Base-by-base conservation (phyloP, 495 filamentous ascomycete species). In the Elasticomyces elasticus region DNA sequence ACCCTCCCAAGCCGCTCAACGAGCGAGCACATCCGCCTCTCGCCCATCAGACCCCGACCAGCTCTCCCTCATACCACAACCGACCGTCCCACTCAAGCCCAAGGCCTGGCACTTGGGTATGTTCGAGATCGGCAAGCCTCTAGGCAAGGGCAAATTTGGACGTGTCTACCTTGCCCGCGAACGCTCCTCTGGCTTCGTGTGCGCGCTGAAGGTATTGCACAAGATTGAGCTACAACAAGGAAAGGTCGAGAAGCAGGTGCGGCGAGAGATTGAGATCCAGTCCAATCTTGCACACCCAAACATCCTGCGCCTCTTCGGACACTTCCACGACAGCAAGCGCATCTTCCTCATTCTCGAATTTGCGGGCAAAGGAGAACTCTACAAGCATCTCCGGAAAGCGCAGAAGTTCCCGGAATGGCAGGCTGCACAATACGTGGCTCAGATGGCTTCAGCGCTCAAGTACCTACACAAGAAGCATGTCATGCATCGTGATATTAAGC, bases 401-500 rank as follows among this genome's bases (percentile, higher is more conserved):
- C 79, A 80, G 67, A 79, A 82, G 33, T 98, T 98, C 65, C 85
- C 90, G 9, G 92, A 98, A 69, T 91, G 87, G 85, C 92, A 91
- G 68, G 94, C 94, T 40, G 89, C 91, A 25, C 83, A 92, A 71
- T 98, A 95, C 64, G 87, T 96, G 58, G 94, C 91, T n/a, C 92
- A 98, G 71, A 97, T 98, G 94, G 87, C 94, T 19, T 82, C 86
- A 41, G 92, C 92, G 22, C 72, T 98, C 60, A 81, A 80, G 54
- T 97, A 97, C 62, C 74, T 97, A 23, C 92, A 98, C 72, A 87
- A 86, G 66, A 97, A 98, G 73, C 92, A 98, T 66, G 88, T 98
- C 60, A 98, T 98, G 73, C 92, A 98, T 64, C 83, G 92, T 41
- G 92, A 98, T 61, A 98, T 98, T 73, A 98, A 98, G 73, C 92